Conservation (phyloP, 2,329 filamentous ascomycete species). For the Tolypocladium endophyticum region DNA sequence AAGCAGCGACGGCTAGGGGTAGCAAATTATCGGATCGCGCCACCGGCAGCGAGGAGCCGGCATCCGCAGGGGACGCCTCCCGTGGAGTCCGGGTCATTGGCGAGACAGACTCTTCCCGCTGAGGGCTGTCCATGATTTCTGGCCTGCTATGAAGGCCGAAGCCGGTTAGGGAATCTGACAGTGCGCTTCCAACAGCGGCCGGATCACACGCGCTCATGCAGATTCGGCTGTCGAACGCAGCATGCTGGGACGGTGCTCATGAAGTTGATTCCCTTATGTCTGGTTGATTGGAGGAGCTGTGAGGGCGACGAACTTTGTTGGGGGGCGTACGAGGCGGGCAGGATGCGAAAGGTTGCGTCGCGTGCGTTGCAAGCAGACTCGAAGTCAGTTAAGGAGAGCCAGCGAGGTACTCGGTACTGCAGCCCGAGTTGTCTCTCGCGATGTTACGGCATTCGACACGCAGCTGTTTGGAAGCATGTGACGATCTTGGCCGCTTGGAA, state of each 20-base stretch:
- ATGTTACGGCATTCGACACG: background rate
- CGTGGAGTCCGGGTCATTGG: conserved; percentile 7
- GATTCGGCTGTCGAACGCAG: background rate
- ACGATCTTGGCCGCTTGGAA: background rate
- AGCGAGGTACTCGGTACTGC: background rate
- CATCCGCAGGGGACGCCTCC: conserved; percentile 3
- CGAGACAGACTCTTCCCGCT: conserved; percentile 9
- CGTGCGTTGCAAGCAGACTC: background rate
- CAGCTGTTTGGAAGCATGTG: background rate
- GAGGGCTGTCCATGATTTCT: conserved; percentile 3
- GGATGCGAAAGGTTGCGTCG: background rate
- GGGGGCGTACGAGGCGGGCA: background rate
- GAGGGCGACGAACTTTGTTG: background rate
- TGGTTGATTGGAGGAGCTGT: background rate
- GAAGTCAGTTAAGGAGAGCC: background rate
- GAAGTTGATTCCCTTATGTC: background rate
- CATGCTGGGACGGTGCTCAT: background rate
- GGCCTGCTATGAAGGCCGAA: background rate
- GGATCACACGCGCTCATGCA: background rate
- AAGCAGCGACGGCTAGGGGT: conserved; percentile 1
- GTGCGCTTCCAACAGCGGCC: background rate
- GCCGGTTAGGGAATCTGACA: background rate
- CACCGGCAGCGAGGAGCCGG: conserved; percentile 4
- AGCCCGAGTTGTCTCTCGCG: background rate
- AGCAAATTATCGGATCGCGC: conserved; percentile 3